Base-by-base conservation (phyloP, 768 basidiomycete genomes). In the Russula abietina region DNA sequence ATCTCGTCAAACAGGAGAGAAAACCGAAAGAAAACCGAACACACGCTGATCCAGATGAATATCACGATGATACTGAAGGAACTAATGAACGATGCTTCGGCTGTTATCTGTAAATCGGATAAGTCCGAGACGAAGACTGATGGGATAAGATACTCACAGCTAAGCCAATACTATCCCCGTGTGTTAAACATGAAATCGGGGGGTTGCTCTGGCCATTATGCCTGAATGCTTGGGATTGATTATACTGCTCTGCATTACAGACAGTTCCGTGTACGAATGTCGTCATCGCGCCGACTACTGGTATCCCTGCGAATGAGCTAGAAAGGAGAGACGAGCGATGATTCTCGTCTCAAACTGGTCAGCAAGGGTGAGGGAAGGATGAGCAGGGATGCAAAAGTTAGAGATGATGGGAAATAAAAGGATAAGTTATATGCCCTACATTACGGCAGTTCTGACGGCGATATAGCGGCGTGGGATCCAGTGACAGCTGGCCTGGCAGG, bases 111-210 rank as follows among this genome's bases (percentile, higher is more conserved):
- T 38, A 32, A 4, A 41, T 19, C 46, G 41, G 46, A 28, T 41
- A 30, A 55, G 41, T 19, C 46, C 14, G 54, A 56, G 39, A 14
- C n/a, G 17, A 28, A 46, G 55, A 49, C 41, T 46, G 30, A 28
- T 8, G 19, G 63, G 26, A 24, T 57, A 9, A 33, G 19, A n/a
- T 26, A 16, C 66, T 45, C 52, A 78, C 77, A 12, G 74, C 74
- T 39, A 78, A 66, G 2, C 74, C 77, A 54, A 77, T 76, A 57
- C 70, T 73, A 41, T 77, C 65, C 16, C 73, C 74, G 3, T 72
- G 70, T 9, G 72, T 73, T 30, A 76, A 60, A 51, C 74, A 77
- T 19, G 52, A 43, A 24, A 67, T 65, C 1, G 39, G 5, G 14
- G 63, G 48, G 45, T 38, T 16, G 28, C 19, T 9, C 7, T 10